These are phyloP conservation scores for Fusarium mundagurra DNA, from an alignment of 2,329 filamentous ascomycete species.

Conservation along the genomic window DNA sequence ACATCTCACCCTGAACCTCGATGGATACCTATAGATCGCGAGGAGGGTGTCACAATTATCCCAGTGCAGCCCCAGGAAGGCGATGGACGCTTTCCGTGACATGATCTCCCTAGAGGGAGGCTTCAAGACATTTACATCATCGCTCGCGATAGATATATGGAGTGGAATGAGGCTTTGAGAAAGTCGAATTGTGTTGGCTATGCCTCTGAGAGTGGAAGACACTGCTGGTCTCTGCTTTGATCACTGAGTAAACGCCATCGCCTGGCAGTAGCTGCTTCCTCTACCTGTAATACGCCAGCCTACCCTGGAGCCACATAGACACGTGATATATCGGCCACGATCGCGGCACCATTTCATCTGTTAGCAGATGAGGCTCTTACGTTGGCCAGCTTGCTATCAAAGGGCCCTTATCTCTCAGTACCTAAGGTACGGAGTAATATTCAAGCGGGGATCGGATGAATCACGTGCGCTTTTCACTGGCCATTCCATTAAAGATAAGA, in stretches of 20 bases:
- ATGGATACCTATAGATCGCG: background rate
- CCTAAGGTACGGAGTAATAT: background rate
- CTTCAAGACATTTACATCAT: background rate
- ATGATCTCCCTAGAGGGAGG: background rate
- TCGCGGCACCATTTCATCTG: background rate
- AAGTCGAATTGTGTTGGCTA: background rate
- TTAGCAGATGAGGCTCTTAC: background rate
- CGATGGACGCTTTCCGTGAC: background rate
- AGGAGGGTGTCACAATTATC: background rate
- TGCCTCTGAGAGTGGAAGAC: background rate
- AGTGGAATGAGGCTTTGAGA: background rate
- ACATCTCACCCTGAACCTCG: background rate
- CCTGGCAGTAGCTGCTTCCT: background rate
- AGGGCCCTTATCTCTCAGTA: background rate
- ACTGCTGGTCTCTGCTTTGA: background rate
- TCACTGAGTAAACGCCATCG: background rate
- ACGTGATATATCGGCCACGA: background rate
- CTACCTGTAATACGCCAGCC: background rate
- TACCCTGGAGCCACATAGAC: background rate
- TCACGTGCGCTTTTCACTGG: background rate
- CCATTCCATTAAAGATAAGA: background rate
- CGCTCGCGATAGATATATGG: background rate
- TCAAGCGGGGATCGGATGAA: too few relatives aligned
- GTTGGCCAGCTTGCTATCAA: background rate
- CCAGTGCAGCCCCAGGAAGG: background rate